Percentiles rank a stretch among this genome's conserved stretches.
Evolutionary conservation across 352 stramenopile genomes (phyloP).

Genomic region (Phytophthora hibernalis): DNA sequence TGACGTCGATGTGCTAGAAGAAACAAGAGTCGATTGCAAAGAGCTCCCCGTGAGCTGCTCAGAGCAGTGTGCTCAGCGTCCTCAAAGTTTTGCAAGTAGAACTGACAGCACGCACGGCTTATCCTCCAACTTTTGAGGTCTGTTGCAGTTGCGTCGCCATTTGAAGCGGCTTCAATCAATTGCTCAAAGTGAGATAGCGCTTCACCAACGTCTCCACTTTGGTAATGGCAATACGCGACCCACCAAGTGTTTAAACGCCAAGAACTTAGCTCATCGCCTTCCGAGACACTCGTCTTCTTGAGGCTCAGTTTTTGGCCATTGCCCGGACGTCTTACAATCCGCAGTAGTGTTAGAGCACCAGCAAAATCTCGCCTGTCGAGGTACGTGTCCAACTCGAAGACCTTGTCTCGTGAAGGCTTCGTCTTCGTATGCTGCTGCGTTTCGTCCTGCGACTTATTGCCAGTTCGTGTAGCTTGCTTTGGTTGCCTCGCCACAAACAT

Average conservation of each 20-base stretch:
- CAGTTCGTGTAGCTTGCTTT: constrained; percentile 1
- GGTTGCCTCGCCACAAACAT: constrained; percentile 35
- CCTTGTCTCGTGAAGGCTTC: constrained; percentile 6
- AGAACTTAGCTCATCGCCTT: constrained; percentile 4
- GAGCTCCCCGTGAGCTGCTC: constrained; percentile 41
- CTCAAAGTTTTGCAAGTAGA: constrained; percentile 55
- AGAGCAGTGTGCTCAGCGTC: constrained; percentile 60
- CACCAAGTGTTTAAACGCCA: constrained; percentile 63
- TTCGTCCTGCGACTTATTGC: not conserved
- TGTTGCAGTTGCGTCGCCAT: constrained; percentile 5
- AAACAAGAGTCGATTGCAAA: constrained; percentile 68
- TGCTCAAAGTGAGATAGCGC: constrained; percentile 62
- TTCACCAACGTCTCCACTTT: constrained; percentile 51
- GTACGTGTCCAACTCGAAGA: constrained; percentile 54
- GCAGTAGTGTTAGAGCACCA: constrained; percentile 53
- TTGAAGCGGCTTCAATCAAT: constrained; percentile 39
- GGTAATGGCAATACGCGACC: constrained; percentile 76
- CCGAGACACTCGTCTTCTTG: not conserved
- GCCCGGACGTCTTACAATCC: constrained; percentile 26
- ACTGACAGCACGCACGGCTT: constrained; percentile 63
- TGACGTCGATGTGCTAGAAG: constrained; percentile 46
- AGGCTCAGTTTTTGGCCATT: constrained; percentile 26
- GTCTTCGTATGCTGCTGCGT: constrained; percentile 7
- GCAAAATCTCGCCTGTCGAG: constrained; percentile 54
- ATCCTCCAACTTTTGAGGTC: constrained; percentile 53